Evolutionary conservation across 2,329 filamentous ascomycete genomes (phyloP).

Genomic region (Cercospora berteroae): DNA sequence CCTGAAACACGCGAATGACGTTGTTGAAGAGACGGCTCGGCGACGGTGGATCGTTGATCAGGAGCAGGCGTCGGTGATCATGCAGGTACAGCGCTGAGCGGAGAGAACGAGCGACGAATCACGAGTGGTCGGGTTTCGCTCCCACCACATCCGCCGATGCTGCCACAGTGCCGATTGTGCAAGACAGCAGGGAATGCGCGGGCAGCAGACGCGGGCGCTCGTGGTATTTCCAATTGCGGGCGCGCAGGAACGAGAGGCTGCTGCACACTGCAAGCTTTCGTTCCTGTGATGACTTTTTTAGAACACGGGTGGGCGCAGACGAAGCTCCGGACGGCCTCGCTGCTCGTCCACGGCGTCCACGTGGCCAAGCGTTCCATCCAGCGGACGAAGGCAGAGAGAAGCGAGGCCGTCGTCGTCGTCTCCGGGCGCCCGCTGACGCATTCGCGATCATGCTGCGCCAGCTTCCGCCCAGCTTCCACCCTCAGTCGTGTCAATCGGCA

Average conservation of each 20-base stretch:
- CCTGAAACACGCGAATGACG: conserved; percentile 14
- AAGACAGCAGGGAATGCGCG: neutral
- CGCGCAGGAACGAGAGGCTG: neutral
- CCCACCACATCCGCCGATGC: neutral
- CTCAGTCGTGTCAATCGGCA: neutral
- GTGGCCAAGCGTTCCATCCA: neutral
- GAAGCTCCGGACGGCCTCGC: neutral
- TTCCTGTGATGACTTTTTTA: neutral
- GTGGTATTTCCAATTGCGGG: neutral
- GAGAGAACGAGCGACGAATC: neutral
- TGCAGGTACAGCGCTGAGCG: conserved; percentile 3
- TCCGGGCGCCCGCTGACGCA: neutral
- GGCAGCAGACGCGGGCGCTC: neutral
- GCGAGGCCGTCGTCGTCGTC: neutral
- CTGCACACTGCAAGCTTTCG: neutral
- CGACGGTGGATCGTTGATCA: conserved; percentile 4
- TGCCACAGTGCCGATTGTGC: neutral
- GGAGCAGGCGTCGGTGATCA: neutral
- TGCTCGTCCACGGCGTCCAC: neutral
- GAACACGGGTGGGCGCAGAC: neutral
- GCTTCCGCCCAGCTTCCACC: neutral
- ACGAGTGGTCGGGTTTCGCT: neutral
- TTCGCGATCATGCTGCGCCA: neutral
- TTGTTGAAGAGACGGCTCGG: neutral
- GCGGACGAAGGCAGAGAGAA: neutral